phyloP scores from a whole-genome alignment of 306 rosid genomes.

The Cercis canadensis region DNA sequence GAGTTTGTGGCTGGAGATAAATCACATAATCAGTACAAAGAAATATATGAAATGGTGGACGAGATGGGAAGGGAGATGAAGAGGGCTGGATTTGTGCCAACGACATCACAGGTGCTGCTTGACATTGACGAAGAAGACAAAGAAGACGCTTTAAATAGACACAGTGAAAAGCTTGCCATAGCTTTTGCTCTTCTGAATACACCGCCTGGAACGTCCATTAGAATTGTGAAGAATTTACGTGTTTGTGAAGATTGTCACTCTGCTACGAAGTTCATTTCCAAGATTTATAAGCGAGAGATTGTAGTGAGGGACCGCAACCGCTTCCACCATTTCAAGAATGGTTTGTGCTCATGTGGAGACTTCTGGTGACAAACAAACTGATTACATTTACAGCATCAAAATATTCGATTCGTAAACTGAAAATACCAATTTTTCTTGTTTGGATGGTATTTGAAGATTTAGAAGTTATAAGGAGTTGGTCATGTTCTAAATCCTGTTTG shows the following conservation, averaged over 20 bases:
- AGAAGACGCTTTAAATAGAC: slow-evolving; percentile 74
- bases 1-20: slow-evolving; percentile 93
- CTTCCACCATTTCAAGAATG: slow-evolving; percentile 85
- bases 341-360: slow-evolving; percentile 78
- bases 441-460: too few species aligned
- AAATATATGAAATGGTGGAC: slow-evolving; percentile 84
- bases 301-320: slow-evolving; percentile 83
- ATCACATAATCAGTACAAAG: slow-evolving; percentile 63
- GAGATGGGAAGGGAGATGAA: slow-evolving; percentile 87
- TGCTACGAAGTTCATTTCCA: slow-evolving; percentile 86
- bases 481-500: too few species aligned
- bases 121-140: slow-evolving; percentile 93
- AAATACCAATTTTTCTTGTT: too few species aligned
- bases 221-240: slow-evolving; percentile 87
- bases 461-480: too few species aligned
- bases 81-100: slow-evolving; percentile 78
- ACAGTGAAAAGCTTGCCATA: slow-evolving; percentile 92
- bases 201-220: slow-evolving; percentile 71
- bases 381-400: neutral
- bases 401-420: neutral
- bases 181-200: slow-evolving; percentile 85
- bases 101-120: slow-evolving; percentile 79
- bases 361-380: slow-evolving; percentile 73
- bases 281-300: slow-evolving; percentile 74
- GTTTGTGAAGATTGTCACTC: slow-evolving; percentile 91